These are phyloP conservation scores for Phytophthora lateralis DNA, from an alignment of 352 stramenopile species.

Conservation along the genomic window DNA sequence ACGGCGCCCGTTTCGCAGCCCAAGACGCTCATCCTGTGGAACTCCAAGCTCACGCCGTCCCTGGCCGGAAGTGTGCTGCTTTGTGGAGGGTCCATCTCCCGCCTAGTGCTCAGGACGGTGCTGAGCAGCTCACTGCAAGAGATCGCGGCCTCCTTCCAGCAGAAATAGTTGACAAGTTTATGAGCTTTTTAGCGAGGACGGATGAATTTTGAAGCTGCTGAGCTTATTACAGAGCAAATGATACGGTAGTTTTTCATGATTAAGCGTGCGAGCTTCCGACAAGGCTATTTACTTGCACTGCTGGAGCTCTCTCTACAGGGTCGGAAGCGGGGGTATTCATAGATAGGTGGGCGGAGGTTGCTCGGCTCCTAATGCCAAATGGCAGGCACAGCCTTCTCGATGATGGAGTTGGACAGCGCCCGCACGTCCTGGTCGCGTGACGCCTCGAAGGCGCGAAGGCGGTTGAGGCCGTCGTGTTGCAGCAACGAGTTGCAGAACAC, in stretches of 20 bases:
- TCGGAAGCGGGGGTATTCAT: constrained; percentile 13
- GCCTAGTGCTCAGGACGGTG: constrained; percentile 36
- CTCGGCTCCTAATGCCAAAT: constrained; percentile 68
- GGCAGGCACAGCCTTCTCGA: constrained; percentile 80
- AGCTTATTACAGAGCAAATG: constrained; percentile 2
- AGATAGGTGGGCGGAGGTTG: constrained; percentile 12
- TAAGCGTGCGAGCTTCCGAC: constrained; percentile 6
- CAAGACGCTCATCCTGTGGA: constrained; percentile 67
- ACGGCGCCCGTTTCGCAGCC: constrained; percentile 25
- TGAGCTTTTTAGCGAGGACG: background rate
- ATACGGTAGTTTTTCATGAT: constrained; percentile 17
- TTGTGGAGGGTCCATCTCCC: constrained; percentile 58
- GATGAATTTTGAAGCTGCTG: background rate
- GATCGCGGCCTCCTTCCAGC: constrained; percentile 26
- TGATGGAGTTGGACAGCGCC: constrained; percentile 69
- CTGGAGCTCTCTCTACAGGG: constrained; percentile 17
- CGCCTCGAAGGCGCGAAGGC: constrained; percentile 61
- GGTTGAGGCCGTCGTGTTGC: constrained; percentile 73
- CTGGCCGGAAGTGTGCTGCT: constrained; percentile 53
- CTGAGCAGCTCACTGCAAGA: constrained; percentile 37
- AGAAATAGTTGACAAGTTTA: constrained; percentile 22
- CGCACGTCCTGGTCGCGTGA: constrained; percentile 59
- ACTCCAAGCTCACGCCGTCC: constrained; percentile 60
- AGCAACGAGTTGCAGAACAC: constrained; percentile 86
- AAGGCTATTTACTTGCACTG: constrained; percentile 31